These are phyloP conservation scores for Plenodomus biglobosus DNA, from an alignment of 2,329 filamentous ascomycete species.

Conservation along the genomic window DNA sequence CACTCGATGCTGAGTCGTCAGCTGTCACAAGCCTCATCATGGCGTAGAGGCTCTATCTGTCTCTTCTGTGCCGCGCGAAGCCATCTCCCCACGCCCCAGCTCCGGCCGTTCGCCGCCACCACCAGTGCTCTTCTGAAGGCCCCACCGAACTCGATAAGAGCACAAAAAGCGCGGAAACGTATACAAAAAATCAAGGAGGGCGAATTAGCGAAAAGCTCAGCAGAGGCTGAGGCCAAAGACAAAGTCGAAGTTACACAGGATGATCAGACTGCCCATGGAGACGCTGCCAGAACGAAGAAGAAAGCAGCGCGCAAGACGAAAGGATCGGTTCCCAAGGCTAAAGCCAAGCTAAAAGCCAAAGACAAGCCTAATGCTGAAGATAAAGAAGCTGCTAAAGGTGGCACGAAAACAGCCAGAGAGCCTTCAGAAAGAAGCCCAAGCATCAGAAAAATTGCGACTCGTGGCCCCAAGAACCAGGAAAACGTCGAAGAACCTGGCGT, in stretches of 20 bases:
- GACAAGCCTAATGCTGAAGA: no score
- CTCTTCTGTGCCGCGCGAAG: conserved; percentile 22
- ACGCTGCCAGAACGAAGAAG: neutral
- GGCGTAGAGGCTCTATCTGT: conserved; percentile 19
- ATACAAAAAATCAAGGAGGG: neutral
- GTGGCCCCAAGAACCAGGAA: no score
- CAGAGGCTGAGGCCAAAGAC: neutral
- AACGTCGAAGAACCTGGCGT: no score
- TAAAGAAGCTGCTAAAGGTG: neutral
- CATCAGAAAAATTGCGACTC: no score
- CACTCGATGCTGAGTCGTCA: conserved; percentile 32
- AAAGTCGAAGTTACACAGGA: neutral
- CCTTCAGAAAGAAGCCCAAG: neutral
- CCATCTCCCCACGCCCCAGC: conserved; percentile 5
- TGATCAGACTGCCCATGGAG: neutral
- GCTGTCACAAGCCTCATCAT: conserved; percentile 22
- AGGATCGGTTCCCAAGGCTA: neutral
- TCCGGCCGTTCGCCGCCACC: conserved; percentile 21
- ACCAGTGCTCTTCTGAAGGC: conserved; percentile 3
- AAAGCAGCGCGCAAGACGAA: neutral
- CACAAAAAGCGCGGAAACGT: neutral
- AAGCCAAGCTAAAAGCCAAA: no score
- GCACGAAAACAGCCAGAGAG: neutral
- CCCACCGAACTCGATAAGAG: neutral
- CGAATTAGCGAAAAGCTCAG: neutral